Base-by-base conservation (phyloP, 164 flowering plant genomes). In the Protea cynaroides region DNA sequence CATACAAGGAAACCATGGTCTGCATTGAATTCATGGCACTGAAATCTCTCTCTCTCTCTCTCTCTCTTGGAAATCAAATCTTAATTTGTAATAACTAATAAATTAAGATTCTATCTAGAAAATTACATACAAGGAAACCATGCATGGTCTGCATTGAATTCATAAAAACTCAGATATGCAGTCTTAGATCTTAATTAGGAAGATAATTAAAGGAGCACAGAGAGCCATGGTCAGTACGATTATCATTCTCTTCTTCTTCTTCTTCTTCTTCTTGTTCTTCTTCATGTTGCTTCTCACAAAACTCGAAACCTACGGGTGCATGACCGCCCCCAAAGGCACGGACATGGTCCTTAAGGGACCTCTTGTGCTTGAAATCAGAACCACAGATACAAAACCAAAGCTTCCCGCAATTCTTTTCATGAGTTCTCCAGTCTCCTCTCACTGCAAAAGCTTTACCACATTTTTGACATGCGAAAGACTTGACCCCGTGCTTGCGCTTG, bases 341-440 rank as follows among this genome's bases (percentile, higher is more conserved):
- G 22, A 85, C 76, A 40, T 87, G 93, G 60, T 87, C 92, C 57
- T 87, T 87, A 4, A 87, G 85, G 0, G 92, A 86, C 58, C 89
- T 77, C 81, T 86, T 86, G 75, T 86, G 88, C 75, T 84, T 86
- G 63, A 86, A 86, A 73, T 86, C 89, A 4, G 92, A 86, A 8
- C 92, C 90, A 59, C 92, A 87, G 1, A 76, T 75, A 55, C 92
- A 87, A 69, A 82, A 85, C 92, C 92, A 86, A 0, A 84, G 73
- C 71, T 80, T 84, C 19, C 91, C 91, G 50, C 90, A 86, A 58
- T 86, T 86, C 80, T 86, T 86, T 75, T 86, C 91, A 58, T 86
- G 92, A 18, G 92, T 87, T 66, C 89, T 72, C 93, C 90, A 87
- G 63, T 85, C 93, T 0, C 90, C 93, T 40, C 82, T 72, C n/a